phyloP scores from a whole-genome alignment of 345 rosid genomes.

The Arabis alpina region DNA sequence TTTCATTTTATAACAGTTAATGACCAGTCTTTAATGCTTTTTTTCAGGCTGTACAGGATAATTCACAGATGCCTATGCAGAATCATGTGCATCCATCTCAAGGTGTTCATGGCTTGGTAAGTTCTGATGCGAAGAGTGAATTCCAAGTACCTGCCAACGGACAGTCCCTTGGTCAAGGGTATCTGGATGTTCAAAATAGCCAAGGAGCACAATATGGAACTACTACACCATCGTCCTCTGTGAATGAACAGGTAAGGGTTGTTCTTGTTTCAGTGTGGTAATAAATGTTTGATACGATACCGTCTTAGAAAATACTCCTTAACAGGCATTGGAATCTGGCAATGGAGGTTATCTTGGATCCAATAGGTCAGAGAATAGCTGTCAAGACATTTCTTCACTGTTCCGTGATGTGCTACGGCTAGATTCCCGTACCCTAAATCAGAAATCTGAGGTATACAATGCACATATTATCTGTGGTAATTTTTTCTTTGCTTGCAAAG shows the following conservation, averaged over 20 bases:
- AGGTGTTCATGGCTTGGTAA: constrained; percentile 52
- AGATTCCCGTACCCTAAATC: constrained; percentile 51
- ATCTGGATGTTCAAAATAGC: constrained; percentile 55
- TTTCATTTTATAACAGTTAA: constrained; percentile 3
- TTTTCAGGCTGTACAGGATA: constrained; percentile 61
- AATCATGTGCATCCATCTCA: constrained; percentile 60
- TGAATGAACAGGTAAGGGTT: constrained; percentile 62
- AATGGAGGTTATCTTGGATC: constrained; percentile 52
- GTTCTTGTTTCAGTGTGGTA: constrained; percentile 14
- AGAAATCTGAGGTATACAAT: constrained; percentile 62
- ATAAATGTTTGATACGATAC: constrained; percentile 5
- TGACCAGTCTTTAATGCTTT: constrained; percentile 11
- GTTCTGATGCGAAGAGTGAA: constrained; percentile 60
- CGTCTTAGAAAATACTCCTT: constrained; percentile 14
- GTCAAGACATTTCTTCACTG: constrained; percentile 69
- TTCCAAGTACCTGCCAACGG: constrained; percentile 62
- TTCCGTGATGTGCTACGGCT: constrained; percentile 62
- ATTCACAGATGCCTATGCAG: constrained; percentile 52
- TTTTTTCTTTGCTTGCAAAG: constrained; percentile 15
- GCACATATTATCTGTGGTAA: constrained; percentile 18
- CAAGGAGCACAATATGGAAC: constrained; percentile 57
- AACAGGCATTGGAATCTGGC: constrained; percentile 63
- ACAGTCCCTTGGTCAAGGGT: constrained; percentile 58
- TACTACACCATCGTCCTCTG: constrained; percentile 53
- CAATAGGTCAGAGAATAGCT: constrained; percentile 56